phyloP scores from a whole-genome alignment of 345 rosid species.

The Zanthoxylum bungeanum region DNA sequence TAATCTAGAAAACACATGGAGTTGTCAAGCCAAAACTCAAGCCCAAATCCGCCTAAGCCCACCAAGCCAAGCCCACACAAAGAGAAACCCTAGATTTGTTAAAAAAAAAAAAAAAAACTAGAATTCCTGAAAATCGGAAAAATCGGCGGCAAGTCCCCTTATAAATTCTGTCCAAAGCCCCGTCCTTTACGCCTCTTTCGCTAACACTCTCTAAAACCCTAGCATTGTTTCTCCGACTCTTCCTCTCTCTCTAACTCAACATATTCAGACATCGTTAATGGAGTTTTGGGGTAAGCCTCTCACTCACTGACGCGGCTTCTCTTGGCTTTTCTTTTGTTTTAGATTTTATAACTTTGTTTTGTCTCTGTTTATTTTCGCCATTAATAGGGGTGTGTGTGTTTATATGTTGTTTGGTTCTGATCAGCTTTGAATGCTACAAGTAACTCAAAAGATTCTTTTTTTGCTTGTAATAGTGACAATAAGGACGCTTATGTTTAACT shows the following conservation, averaged over 20 bases:
- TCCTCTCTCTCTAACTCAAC: background rate
- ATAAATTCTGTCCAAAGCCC: slow-evolving; percentile 9
- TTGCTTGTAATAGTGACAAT: background rate
- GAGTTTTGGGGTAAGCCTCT: slow-evolving; percentile 59
- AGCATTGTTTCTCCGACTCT: background rate
- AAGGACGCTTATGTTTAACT: background rate
- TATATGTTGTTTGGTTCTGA: too few relatives aligned
- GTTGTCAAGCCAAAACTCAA: background rate
- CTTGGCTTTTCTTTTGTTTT: too few relatives aligned
- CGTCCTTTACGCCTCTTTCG: background rate
- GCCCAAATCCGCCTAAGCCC: background rate
- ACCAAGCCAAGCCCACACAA: background rate
- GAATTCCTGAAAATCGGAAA: background rate
- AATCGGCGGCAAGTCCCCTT: slow-evolving; percentile 12
- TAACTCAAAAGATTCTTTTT: background rate
- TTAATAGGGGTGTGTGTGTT: background rate
- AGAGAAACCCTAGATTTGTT: background rate
- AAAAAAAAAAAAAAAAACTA: background rate
- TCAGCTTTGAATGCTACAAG: background rate
- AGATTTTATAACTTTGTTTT: background rate
- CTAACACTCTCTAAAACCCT: slow-evolving; percentile 11
- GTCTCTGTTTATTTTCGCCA: background rate
- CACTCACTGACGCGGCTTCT: background rate
- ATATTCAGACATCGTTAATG: slow-evolving; percentile 27
- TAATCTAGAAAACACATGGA: too few relatives aligned